Base-by-base conservation (phyloP, 257 asterid genomes). In the Ligustrum vulgare region DNA sequence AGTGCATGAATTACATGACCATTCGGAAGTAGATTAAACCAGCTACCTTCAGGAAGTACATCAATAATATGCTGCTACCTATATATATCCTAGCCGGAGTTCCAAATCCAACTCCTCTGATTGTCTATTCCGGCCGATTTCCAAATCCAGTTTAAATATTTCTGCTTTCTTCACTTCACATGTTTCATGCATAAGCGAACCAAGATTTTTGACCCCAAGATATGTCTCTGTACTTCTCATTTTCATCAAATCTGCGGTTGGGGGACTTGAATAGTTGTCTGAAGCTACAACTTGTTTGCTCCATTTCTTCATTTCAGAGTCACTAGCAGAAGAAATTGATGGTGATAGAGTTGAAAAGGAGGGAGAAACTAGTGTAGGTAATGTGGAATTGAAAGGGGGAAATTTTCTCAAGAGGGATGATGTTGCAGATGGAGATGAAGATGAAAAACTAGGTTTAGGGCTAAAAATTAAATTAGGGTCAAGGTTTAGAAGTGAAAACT, bases 101-200 rank as follows among this genome's bases (percentile, higher is more conserved):
- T 94, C 99, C 91, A 92, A 87, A 80, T 94, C 98, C 77, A 94
- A 62, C 15, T 90, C 96, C 79, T 90, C 90, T 35, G 80, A 82
- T 10, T 86, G 81, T 58, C 75, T 72, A 70, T 86, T 72, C 76
- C 86, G 32, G 4, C 97, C 97, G 8, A 91, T 89, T 82, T 90
- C 93, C 90, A 91, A 81, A 20, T 91, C 98, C 91, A 94, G 78
- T 45, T 88, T 58, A 58, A 81, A 87, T 80, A 80, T 60, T 6
- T 81, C 88, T 0, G 70, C 74, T 72, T 82, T 81, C 79, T 83
- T 80, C 71, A 56, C 69, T 10, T 65, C 56, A 8, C 75, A 49
- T 45, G 77, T 81, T 60, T 81, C 78, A 72, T 58, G 25, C 63
- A 10, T 58, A 11, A 72, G 45, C 15, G 74, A 56, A 8, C 54